Conservation (phyloP, 768 basidiomycete species). For the Lactarius psammicola region DNA sequence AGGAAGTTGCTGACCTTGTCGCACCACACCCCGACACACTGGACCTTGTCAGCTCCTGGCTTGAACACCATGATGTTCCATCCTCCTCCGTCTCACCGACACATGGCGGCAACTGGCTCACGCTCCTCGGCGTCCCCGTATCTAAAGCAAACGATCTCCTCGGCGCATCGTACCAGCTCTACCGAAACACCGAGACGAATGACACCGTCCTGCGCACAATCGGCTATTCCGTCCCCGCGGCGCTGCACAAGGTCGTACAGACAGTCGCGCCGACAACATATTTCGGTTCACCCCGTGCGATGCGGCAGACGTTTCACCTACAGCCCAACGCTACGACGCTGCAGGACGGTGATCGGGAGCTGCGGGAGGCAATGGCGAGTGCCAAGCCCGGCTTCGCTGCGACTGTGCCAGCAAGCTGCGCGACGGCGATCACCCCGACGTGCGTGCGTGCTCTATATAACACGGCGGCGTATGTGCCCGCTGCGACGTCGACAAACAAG, state of each 20-base stretch:
- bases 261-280: slow-evolving; percentile 61
- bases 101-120: slow-evolving; percentile 56
- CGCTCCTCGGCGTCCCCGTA: slow-evolving; percentile 48
- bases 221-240: slow-evolving; percentile 57
- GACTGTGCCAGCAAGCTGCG: too few species aligned
- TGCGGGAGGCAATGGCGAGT: too few species aligned
- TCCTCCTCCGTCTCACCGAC: slow-evolving; percentile 39
- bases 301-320: slow-evolving; percentile 53
- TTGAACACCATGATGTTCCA: slow-evolving; percentile 49
- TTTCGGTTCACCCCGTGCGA: slow-evolving; percentile 54
- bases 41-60: slow-evolving; percentile 57
- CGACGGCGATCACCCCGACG: too few species aligned
- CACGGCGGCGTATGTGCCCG: too few species aligned
- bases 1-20: too few species aligned
- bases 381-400: too few species aligned
- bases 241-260: slow-evolving; percentile 53
- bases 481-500: slow-evolving; percentile 34
- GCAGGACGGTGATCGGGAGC: too few species aligned
- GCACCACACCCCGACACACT: too few species aligned
- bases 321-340: slow-evolving; percentile 45
- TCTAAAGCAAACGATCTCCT: slow-evolving; percentile 61
- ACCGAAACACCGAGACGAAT: slow-evolving; percentile 47
- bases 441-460: too few species aligned
- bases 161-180: slow-evolving; percentile 53
- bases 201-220: slow-evolving; percentile 55